Evolutionary conservation across 2,329 filamentous ascomycete species (phyloP).

Genomic region (Fusarium incarnatum): DNA sequence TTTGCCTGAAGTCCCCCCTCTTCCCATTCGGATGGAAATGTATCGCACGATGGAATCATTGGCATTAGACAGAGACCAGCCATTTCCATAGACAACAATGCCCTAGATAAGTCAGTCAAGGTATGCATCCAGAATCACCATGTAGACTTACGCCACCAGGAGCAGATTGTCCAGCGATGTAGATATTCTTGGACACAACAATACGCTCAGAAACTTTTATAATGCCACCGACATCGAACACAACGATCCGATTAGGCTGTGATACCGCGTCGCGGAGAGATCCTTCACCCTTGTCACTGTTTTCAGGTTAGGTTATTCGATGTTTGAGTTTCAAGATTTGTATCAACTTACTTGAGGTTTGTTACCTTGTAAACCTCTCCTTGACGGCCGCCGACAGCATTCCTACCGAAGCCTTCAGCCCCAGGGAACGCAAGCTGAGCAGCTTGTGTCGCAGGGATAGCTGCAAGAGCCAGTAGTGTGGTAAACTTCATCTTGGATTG

Average conservation of each 20-base stretch:
- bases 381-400: slow-evolving; percentile 50
- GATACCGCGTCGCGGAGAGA: slow-evolving; percentile 54
- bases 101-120: slow-evolving; percentile 42
- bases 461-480: not conserved
- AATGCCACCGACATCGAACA: slow-evolving; percentile 61
- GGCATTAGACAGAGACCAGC: slow-evolving; percentile 63
- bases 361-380: slow-evolving; percentile 54
- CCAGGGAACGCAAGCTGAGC: slow-evolving; percentile 51
- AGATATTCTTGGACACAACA: slow-evolving; percentile 58
- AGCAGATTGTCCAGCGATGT: slow-evolving; percentile 62
- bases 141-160: slow-evolving; percentile 56
- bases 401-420: slow-evolving; percentile 49
- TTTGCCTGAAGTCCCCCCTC: slow-evolving; percentile 62
- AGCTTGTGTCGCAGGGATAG: slow-evolving; percentile 5
- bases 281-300: slow-evolving; percentile 52
- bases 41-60: slow-evolving; percentile 67
- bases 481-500: not conserved
- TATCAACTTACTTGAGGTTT: slow-evolving; percentile 47
- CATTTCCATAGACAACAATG: slow-evolving; percentile 66
- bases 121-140: not conserved
- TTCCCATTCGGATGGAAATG: slow-evolving; percentile 66
- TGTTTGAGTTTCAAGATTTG: fast-evolving
- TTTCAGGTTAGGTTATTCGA: not conserved
- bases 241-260: slow-evolving; percentile 57
- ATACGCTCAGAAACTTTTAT: slow-evolving; percentile 60